Evolutionary conservation across 2,329 filamentous ascomycete genomes (phyloP), one percentile per base, ranked within the genome.

Genomic region (Pseudogymnoascus sp.): DNA sequence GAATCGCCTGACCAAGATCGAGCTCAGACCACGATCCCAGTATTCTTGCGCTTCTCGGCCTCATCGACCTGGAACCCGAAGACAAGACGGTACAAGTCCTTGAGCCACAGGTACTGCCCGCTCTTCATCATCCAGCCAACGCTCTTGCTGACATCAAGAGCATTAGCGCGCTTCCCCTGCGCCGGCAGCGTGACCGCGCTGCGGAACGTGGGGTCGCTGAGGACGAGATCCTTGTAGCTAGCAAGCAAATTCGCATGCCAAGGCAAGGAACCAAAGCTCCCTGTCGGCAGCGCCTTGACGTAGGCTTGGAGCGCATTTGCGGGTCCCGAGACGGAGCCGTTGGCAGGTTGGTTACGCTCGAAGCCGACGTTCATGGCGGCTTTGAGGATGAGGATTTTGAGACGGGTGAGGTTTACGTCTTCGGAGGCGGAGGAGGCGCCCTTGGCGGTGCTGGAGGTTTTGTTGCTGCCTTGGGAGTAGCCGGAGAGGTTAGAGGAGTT

Each of bases 291-390:
- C 9, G 82, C 80, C 69, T 92, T 88, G 58, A 93, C 86, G 70
- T 94, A 96, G 1, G 82, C 79, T 29, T 90, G 87, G 1, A 97
- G 77, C 0, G 82, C 82, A 66, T 75, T 79, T 33, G 61, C 65
- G 1, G 68, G 64, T 7, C 59, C 61, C 4, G 65, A 60, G 8
- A 67, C 65, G 3, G 60, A 36, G 6, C 74, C 73, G 33, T 77
- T 75, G 7, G 77, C 74, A 9, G 74, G 70, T 10, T 79, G 76
- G 1, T 76, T 71, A 7, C 89, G 87, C 63, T 84, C 82, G 75
- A 88, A 96, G 9, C 92, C 92, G 2, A 88, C 83, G 70, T 93
- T 92, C 77, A 93, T 87, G 25, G 92, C 92, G 0, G 92, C 91
- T 72, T 92, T 92, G 40, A 95, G 79, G 33, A 95, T 86, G 8